phyloP scores from a whole-genome alignment of 2,329 filamentous ascomycete species.

The Trichoderma pleuroti region DNA sequence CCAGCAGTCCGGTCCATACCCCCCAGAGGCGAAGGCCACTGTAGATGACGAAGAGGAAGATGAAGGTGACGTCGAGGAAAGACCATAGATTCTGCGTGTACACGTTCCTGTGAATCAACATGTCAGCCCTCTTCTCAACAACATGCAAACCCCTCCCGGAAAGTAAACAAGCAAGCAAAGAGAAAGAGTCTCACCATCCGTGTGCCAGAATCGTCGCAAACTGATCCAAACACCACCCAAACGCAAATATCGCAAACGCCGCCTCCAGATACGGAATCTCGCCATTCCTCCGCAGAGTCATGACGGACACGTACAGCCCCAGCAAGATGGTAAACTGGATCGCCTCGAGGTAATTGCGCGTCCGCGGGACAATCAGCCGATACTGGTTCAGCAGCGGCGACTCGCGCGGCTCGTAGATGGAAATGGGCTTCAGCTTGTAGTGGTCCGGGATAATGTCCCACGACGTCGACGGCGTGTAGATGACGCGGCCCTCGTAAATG shows the following conservation, averaged over 20 bases:
- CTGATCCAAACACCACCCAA: slow-evolving; percentile 77
- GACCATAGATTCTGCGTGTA: slow-evolving; percentile 89
- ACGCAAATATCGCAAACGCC: slow-evolving; percentile 67
- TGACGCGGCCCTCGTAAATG: slow-evolving; percentile 75
- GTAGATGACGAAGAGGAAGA: slow-evolving; percentile 67
- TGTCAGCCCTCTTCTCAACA: not conserved
- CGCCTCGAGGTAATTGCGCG: slow-evolving; percentile 70
- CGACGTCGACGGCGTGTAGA: slow-evolving; percentile 78
- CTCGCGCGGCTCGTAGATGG: slow-evolving; percentile 72
- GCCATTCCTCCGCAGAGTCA: slow-evolving; percentile 61
- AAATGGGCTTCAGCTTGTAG: slow-evolving; percentile 80
- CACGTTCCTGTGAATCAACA: slow-evolving; percentile 55
- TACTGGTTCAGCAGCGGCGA: slow-evolving; percentile 81
- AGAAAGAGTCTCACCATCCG: slow-evolving; percentile 47
- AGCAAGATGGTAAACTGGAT: slow-evolving; percentile 70
- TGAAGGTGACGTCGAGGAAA: slow-evolving; percentile 77
- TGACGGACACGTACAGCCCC: slow-evolving; percentile 65
- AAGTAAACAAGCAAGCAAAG: not conserved
- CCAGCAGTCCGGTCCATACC: slow-evolving; percentile 47
- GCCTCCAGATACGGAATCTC: slow-evolving; percentile 57
- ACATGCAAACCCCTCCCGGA: not conserved
- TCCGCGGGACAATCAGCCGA: slow-evolving; percentile 76
- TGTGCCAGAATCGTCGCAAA: slow-evolving; percentile 75
- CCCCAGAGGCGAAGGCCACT: slow-evolving; percentile 65
- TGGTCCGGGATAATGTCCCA: slow-evolving; percentile 81